Percentiles rank a stretch among this genome's conserved stretches.
These are phyloP conservation scores for Scheffersomyces illinoinensis DNA, from an alignment of 1,139 yeast genomes.

Conservation along the genomic window DNA sequence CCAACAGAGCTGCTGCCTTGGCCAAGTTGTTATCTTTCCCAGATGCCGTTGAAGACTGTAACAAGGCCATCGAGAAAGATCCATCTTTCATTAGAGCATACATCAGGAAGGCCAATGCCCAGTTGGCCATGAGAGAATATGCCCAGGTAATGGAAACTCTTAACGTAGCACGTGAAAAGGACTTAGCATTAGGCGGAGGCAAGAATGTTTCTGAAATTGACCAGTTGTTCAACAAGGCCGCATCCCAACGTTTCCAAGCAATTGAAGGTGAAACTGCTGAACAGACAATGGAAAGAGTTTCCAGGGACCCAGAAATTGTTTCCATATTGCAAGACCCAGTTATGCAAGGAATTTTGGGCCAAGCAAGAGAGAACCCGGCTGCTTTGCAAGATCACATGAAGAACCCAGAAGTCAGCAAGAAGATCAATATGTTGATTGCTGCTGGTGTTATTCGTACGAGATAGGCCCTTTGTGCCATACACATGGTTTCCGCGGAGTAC, in stretches of 20 bases:
- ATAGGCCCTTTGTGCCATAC: slow-evolving; percentile 29
- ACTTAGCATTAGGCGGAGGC: slow-evolving; percentile 56
- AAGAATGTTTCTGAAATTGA: slow-evolving; percentile 78
- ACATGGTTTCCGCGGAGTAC: neutral
- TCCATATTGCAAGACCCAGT: slow-evolving; percentile 92
- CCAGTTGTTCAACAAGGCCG: slow-evolving; percentile 75
- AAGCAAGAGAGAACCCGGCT: slow-evolving; percentile 94
- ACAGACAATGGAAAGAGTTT: slow-evolving; percentile 87
- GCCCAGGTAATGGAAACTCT: slow-evolving; percentile 81
- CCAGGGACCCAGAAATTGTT: slow-evolving; percentile 92
- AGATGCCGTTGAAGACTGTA: slow-evolving; percentile 92
- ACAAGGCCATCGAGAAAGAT: slow-evolving; percentile 83
- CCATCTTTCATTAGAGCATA: slow-evolving; percentile 91
- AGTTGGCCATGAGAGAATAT: slow-evolving; percentile 87
- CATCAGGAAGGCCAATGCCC: slow-evolving; percentile 95
- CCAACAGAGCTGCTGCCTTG: slow-evolving; percentile 96
- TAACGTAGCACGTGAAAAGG: slow-evolving; percentile 73
- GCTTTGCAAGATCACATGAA: slow-evolving; percentile 97
- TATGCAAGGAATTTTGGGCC: slow-evolving; percentile 92
- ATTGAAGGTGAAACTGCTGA: slow-evolving; percentile 92
- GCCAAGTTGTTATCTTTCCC: slow-evolving; percentile 96
- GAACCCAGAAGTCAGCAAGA: slow-evolving; percentile 89
- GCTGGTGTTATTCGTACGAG: slow-evolving; percentile 97
- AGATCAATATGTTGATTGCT: slow-evolving; percentile 87
- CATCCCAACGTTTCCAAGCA: slow-evolving; percentile 74